A percentile compares a stretch with the other conserved stretches of the same genome.
These are phyloP conservation scores for Alternaria incomplexa DNA, from an alignment of 2,329 filamentous ascomycete species.

Conservation along the genomic window DNA sequence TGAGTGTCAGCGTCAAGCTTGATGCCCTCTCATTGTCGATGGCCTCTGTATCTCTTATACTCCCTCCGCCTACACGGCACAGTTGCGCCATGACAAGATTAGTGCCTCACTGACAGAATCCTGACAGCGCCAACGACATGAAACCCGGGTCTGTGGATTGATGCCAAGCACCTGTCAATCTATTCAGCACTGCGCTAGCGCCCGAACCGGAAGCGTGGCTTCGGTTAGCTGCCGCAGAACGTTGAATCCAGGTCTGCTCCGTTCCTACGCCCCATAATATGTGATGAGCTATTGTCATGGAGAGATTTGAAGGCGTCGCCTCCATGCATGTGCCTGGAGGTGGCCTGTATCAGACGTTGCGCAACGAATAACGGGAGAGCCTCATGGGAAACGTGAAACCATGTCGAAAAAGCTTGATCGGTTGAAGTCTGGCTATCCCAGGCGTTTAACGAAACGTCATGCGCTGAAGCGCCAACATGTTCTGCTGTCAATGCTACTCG, in stretches of 20 bases:
- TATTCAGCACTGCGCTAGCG: slow-evolving; percentile 30
- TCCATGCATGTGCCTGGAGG: slow-evolving; percentile 26
- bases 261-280: slow-evolving; percentile 30
- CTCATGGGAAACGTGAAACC: slow-evolving; percentile 28
- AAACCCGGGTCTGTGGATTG: slow-evolving; percentile 20
- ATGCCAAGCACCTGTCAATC: slow-evolving; percentile 36
- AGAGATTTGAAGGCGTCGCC: slow-evolving; percentile 27
- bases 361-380: slow-evolving; percentile 23
- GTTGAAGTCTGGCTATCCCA: slow-evolving; percentile 7
- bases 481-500: slow-evolving; percentile 5
- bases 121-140: slow-evolving; percentile 10
- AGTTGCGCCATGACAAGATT: slow-evolving; percentile 17
- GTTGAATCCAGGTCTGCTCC: slow-evolving; percentile 21
- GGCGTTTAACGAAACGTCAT: slow-evolving; percentile 38
- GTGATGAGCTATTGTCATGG: slow-evolving; percentile 20
- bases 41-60: slow-evolving; percentile 31
- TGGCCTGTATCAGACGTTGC: slow-evolving; percentile 12
- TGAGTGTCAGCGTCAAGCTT: slow-evolving; percentile 45
- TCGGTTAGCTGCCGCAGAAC: slow-evolving; percentile 29
- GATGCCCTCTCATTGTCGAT: slow-evolving; percentile 19
- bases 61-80: slow-evolving; percentile 21
- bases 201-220: slow-evolving; percentile 15
- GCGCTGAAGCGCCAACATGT: slow-evolving; percentile 14
- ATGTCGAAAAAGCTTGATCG: slow-evolving; percentile 15
- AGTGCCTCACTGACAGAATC: slow-evolving; percentile 17